Conservation (phyloP, 495 filamentous ascomycete genomes). For the Jackrogersella minutella region DNA sequence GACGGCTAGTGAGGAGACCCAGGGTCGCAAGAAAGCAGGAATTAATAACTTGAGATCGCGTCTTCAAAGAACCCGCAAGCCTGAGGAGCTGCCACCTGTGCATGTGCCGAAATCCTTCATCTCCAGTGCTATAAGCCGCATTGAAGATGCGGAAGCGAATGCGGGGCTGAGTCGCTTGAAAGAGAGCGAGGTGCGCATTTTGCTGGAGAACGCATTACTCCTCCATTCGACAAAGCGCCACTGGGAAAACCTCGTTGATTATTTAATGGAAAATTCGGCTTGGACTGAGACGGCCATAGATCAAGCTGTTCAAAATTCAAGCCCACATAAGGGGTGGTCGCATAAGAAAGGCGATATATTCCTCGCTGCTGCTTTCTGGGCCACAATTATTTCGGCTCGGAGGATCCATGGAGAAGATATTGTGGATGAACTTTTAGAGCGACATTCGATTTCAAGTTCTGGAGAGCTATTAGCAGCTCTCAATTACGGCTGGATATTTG, state of each 20-base stretch:
- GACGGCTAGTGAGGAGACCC: slow-evolving; percentile 24
- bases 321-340: neutral
- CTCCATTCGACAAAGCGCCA: neutral
- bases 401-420: slow-evolving; percentile 9
- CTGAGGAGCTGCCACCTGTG: slow-evolving; percentile 53
- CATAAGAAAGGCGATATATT: slow-evolving; percentile 25
- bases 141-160: slow-evolving; percentile 3
- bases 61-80: slow-evolving; percentile 47
- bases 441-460: slow-evolving; percentile 5
- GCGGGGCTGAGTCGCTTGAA: neutral
- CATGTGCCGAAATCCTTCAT: slow-evolving; percentile 56
- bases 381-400: neutral
- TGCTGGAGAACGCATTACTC: slow-evolving; percentile 17
- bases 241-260: slow-evolving; percentile 2
- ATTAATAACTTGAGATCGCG: slow-evolving; percentile 52
- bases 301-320: slow-evolving; percentile 12
- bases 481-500: neutral
- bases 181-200: slow-evolving; percentile 2
- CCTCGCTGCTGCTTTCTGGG: slow-evolving; percentile 30
- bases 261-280: slow-evolving; percentile 13
- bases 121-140: slow-evolving; percentile 43
- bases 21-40: slow-evolving; percentile 35
- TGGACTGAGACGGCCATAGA: slow-evolving; percentile 13
- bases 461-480: slow-evolving; percentile 15
- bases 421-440: slow-evolving; percentile 16